These are phyloP conservation scores for Reticulascus tulasneorum DNA, from an alignment of 2,329 filamentous ascomycete species.

Conservation along the genomic window DNA sequence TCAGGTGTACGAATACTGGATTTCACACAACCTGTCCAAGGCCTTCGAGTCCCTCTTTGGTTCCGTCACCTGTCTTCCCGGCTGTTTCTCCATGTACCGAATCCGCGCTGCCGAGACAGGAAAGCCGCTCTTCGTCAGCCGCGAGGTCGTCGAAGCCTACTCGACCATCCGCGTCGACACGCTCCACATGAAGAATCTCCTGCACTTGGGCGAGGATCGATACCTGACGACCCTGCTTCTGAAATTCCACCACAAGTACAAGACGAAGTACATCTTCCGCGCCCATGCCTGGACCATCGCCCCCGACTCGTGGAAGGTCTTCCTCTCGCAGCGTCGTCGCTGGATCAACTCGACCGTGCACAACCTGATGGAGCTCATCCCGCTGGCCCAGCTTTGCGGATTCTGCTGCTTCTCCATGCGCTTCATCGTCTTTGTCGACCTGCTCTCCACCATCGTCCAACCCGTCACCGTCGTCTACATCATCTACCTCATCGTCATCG, in stretches of 20 bases:
- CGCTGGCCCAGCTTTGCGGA: conserved; percentile 88
- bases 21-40: conserved; percentile 94
- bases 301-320: conserved; percentile 88
- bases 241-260: conserved; percentile 89
- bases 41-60: conserved; percentile 97
- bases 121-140: conserved; percentile 93
- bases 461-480: conserved; percentile 90
- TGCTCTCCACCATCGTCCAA: conserved; percentile 87
- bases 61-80: conserved; percentile 93
- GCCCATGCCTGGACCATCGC: conserved; percentile 97
- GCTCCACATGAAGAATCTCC: conserved; percentile 95
- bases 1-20: conserved; percentile 99
- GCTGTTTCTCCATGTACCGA: conserved; percentile 99
- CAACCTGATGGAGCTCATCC: conserved; percentile 93
- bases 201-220: conserved; percentile 96
- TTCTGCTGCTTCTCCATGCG: conserved; percentile 99
- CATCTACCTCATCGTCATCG: conserved; percentile 76
- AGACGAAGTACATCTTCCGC: conserved; percentile 93
- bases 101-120: conserved; percentile 91
- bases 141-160: conserved; percentile 84
- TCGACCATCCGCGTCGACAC: conserved; percentile 94
- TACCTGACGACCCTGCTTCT: conserved; percentile 92
- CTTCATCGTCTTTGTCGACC: conserved; percentile 92
- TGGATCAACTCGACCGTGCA: conserved; percentile 99
- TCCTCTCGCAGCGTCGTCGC: conserved; percentile 95